Base-by-base conservation (phyloP, 345 rosid species). In the Carallia brachiata region DNA sequence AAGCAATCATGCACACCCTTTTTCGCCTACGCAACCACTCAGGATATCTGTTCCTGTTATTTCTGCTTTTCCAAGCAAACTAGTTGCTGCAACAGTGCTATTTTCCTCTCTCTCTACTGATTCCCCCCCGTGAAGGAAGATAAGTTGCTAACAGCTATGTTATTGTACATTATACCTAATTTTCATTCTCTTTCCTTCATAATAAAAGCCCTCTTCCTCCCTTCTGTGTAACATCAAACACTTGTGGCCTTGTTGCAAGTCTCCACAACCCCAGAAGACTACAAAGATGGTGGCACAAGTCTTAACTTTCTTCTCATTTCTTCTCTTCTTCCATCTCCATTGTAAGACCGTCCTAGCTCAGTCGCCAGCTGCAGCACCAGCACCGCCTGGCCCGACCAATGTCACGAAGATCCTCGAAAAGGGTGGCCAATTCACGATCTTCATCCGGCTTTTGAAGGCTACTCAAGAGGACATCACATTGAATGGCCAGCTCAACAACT, bases 11-110 rank as follows among this genome's bases (percentile, higher is more conserved):
- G 18, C 70, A 66, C 44, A 61, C 65, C 77, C 59, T 18, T 69
- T 32, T 77, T 72, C 68, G 67, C 47, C 64, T 70, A 40, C 55
- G 54, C 73, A 70, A 62, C 81, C 73, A 81, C 70, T 78, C 71
- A 44, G 77, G 23, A 78, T 74, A 65, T 73, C 72, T 27, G 60
- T 64, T 37, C 66, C 30, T 65, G 31, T 65, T 74, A 74, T 82
- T 83, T 72, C 90, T 79, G 79, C 70, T 59, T 79, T 68, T 73
- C 32, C 65, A 84, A 83, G 87, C 88, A 83, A 87, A 36, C 76
- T 67, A 69, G 79, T 80, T 61, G 90, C 77, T 79, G 72, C 36
- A 69, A 81, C 69, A 74, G 69, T 65, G n/a, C n/a, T 6, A 44
- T 19, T 36, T 66, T 28, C 56, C 52, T 39, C 40, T 65, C 72